Evolutionary conservation across 2,329 filamentous ascomycete species (phyloP).

Genomic region (Pestalotiopsis sp.): DNA sequence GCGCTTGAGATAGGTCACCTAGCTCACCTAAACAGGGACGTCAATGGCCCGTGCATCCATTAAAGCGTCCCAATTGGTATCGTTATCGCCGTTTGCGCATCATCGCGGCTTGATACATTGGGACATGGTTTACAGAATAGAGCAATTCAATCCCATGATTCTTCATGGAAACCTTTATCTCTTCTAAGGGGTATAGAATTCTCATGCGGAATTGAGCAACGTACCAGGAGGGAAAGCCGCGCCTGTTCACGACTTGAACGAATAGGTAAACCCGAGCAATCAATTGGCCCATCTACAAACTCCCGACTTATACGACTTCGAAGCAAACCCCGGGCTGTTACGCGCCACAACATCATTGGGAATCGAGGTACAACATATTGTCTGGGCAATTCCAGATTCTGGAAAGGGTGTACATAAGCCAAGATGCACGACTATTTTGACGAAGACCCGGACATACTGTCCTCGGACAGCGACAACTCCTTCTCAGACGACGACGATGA

Average conservation of each 20-base stretch:
- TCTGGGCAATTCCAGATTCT: too few species aligned
- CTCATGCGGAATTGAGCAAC: too few species aligned
- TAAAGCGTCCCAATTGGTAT: neutral
- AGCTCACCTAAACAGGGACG: neutral
- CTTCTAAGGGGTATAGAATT: too few species aligned
- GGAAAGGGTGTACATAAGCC: neutral
- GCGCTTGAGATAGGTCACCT: neutral
- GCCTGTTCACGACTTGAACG: too few species aligned
- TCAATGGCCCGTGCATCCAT: conserved; percentile 2
- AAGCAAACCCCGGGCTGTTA: too few species aligned
- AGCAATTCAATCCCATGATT: neutral
- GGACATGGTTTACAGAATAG: neutral
- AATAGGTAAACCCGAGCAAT: too few species aligned
- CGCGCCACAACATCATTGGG: too few species aligned
- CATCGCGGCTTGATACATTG: neutral
- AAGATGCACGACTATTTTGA: conserved; percentile 17
- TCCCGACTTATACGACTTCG: too few species aligned
- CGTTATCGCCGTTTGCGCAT: neutral
- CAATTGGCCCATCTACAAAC: too few species aligned
- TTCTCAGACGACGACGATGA: conserved; percentile 24
- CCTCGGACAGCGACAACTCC: conserved; percentile 7
- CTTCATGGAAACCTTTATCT: neutral
- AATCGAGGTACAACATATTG: too few species aligned
- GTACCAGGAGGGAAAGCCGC: too few species aligned
- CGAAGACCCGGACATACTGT: conserved; percentile 13